phyloP scores from a whole-genome alignment of 2,329 filamentous ascomycete species.

The Colletotrichum sublineola region DNA sequence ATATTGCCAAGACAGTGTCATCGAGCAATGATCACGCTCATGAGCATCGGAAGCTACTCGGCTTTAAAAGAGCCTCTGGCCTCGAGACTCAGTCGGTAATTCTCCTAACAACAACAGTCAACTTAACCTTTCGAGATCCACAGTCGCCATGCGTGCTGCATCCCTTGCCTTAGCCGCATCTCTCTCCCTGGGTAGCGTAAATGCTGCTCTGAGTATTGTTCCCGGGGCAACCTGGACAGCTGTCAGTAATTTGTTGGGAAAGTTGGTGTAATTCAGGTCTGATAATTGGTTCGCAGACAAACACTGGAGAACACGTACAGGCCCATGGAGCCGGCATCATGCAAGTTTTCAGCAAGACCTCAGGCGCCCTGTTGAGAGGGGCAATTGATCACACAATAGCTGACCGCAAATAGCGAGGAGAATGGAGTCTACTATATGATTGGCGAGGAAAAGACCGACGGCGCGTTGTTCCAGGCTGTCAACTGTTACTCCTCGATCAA shows the following conservation, averaged over 20 bases:
- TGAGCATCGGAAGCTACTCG: no score
- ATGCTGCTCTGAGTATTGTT: slow-evolving; percentile 52
- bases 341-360: slow-evolving; percentile 10
- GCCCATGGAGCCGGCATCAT: slow-evolving; percentile 77
- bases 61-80: background rate
- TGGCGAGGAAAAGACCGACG: slow-evolving; percentile 77
- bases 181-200: slow-evolving; percentile 23
- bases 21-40: background rate
- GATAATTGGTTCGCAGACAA: slow-evolving; percentile 48
- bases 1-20: slow-evolving; percentile 6
- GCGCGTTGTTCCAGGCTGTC: slow-evolving; percentile 71
- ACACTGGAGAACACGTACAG: slow-evolving; percentile 69
- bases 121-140: background rate
- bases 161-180: slow-evolving; percentile 12
- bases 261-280: background rate
- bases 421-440: slow-evolving; percentile 74
- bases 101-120: background rate
- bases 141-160: slow-evolving; percentile 13
- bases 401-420: slow-evolving; percentile 52
- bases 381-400: background rate
- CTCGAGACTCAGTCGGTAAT: background rate
- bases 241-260: slow-evolving; percentile 45
- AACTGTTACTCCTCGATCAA: slow-evolving; percentile 76
- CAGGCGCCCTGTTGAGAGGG: no score
- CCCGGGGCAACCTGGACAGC: slow-evolving; percentile 63